phyloP scores from a whole-genome alignment of 2,329 filamentous ascomycete genomes.

The Microcera coccophila region DNA sequence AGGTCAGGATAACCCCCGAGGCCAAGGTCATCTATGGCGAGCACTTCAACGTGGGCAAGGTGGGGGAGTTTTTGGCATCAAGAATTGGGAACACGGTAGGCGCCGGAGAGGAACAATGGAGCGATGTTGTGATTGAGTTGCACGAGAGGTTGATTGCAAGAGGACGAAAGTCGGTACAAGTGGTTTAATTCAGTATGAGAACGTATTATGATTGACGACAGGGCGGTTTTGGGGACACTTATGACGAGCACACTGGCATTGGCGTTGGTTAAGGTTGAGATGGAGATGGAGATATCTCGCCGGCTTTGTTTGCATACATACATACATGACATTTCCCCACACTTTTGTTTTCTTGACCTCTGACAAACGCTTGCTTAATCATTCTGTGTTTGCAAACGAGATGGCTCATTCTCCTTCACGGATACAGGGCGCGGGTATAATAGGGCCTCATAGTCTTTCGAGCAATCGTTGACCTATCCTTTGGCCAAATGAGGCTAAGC shows the following conservation, averaged over 20 bases:
- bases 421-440: too few species aligned
- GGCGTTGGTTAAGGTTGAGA: constrained; percentile 21
- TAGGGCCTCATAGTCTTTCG: too few species aligned
- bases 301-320: not conserved
- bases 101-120: constrained; percentile 45
- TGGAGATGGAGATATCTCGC: constrained; percentile 22
- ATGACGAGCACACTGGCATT: constrained; percentile 8
- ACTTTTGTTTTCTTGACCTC: too few species aligned
- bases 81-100: constrained; percentile 44
- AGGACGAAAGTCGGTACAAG: constrained; percentile 44
- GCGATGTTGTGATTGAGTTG: constrained; percentile 52
- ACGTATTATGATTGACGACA: constrained; percentile 28
- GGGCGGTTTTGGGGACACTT: constrained; percentile 13
- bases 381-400: too few species aligned
- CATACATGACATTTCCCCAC: too few species aligned
- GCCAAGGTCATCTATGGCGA: constrained; percentile 73
- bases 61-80: constrained; percentile 65
- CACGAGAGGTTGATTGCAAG: constrained; percentile 53
- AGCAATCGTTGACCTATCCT: too few species aligned
- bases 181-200: constrained; percentile 13
- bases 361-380: too few species aligned
- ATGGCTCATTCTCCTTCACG: too few species aligned
- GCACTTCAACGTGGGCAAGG: constrained; percentile 69
- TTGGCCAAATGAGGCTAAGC: too few species aligned
- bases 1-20: constrained; percentile 50